Evolutionary conservation across 176 grass and related monocot species (phyloP).

Genomic region (Musa schizocarpa): DNA sequence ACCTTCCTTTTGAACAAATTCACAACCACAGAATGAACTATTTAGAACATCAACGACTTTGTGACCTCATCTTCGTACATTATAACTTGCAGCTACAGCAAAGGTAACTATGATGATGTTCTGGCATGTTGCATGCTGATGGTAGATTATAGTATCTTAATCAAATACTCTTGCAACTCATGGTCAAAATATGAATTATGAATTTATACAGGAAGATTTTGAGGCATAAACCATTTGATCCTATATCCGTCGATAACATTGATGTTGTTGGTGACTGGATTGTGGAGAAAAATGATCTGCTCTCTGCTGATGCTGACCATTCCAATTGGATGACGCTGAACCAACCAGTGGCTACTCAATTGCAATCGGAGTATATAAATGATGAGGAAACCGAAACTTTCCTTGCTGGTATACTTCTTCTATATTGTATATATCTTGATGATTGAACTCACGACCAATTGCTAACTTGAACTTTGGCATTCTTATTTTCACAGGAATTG

Average conservation of each 20-base stretch:
- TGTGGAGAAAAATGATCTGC: slow-evolving; percentile 44
- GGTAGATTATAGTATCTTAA: no score
- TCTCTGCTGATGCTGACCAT: slow-evolving; percentile 31
- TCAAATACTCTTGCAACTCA: background rate
- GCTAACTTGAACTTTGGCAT: slow-evolving; percentile 4
- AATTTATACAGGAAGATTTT: slow-evolving; percentile 39
- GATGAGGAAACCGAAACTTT: slow-evolving; percentile 73
- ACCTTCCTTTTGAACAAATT: slow-evolving; percentile 62
- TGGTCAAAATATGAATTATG: background rate
- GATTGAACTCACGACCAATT: background rate
- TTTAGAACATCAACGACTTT: slow-evolving; percentile 65
- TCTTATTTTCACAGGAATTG: slow-evolving; percentile 45
- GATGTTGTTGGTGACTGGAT: slow-evolving; percentile 79
- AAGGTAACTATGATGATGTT: slow-evolving; percentile 34
- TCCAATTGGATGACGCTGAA: slow-evolving; percentile 67
- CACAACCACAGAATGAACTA: slow-evolving; percentile 68
- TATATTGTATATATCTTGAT: slow-evolving; percentile 8
- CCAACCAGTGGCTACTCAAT: slow-evolving; percentile 28
- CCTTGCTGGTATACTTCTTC: slow-evolving; percentile 46
- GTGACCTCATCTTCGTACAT: slow-evolving; percentile 75
- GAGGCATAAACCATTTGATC: slow-evolving; percentile 58
- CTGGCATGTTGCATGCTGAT: no score
- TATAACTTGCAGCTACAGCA: slow-evolving; percentile 80
- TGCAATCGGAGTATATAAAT: slow-evolving; percentile 22
- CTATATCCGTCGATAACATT: slow-evolving; percentile 57